phyloP scores from a whole-genome alignment of 1,284 basidiomycete genomes.

The Wolfiporia cocos region DNA sequence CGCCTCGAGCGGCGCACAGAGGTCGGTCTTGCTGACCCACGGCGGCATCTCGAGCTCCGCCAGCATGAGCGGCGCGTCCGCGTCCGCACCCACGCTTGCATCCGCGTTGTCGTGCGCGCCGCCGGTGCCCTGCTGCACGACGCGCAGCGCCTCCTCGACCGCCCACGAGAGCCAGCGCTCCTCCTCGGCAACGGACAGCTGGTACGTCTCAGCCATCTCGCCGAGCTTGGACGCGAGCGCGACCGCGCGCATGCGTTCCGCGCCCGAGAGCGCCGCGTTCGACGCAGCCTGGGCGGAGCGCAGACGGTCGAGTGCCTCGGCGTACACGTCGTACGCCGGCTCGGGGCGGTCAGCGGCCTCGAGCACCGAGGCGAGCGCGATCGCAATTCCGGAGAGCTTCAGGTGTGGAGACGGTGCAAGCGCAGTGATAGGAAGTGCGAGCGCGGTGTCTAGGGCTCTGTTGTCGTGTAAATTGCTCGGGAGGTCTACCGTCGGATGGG shows the following conservation, averaged over 20 bases:
- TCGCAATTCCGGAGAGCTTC: conserved; percentile 67
- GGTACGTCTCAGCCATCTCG: conserved; percentile 41
- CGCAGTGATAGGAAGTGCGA: conserved; percentile 38
- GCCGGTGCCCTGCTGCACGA: conserved; percentile 13
- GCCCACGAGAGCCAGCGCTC: conserved; percentile 56
- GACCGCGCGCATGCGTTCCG: conserved; percentile 53
- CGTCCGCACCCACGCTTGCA: too few relatives aligned
- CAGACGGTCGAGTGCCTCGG: conserved; percentile 33
- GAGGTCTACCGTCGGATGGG: background rate
- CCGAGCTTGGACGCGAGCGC: conserved; percentile 66
- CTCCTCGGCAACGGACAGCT: conserved; percentile 38
- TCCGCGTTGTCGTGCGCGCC: conserved; percentile 11
- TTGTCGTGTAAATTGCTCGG: conserved; percentile 4
- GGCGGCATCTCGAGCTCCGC: conserved; percentile 51
- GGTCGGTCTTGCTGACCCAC: conserved; percentile 57
- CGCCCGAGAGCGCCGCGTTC: conserved; percentile 24
- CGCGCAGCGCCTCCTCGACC: conserved; percentile 51
- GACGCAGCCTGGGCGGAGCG: conserved; percentile 13
- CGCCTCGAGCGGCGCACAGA: conserved; percentile 66
- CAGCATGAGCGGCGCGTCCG: conserved; percentile 28
- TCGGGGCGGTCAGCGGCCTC: conserved; percentile 40
- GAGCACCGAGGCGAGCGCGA: conserved; percentile 55
- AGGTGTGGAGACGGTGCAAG: conserved; percentile 52
- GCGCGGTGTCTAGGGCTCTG: conserved; percentile 61
- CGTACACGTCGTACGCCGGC: conserved; percentile 49